These are phyloP conservation scores for Fusarium beomiforme DNA, from an alignment of 2,329 filamentous ascomycete species.

Conservation along the genomic window DNA sequence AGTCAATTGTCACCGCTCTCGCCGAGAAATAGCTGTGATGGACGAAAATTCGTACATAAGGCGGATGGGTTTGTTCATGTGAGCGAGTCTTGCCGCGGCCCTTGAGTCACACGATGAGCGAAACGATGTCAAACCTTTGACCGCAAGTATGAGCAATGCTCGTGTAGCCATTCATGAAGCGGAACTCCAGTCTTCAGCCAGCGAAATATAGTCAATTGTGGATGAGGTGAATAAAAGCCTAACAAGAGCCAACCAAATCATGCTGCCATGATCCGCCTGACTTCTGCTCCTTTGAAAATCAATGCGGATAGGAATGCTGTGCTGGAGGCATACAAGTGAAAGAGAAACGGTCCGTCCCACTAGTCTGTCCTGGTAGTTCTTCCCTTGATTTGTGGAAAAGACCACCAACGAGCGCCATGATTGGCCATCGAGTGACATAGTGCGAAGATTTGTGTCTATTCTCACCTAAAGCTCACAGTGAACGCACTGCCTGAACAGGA, in stretches of 20 bases:
- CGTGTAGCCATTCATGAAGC: conserved; percentile 30
- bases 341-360: conserved; percentile 45
- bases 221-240: conserved; percentile 29
- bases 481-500: conserved; percentile 32
- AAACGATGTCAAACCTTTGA: conserved; percentile 33
- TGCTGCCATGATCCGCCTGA: conserved; percentile 32
- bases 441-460: conserved; percentile 14
- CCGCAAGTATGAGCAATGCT: conserved; percentile 36
- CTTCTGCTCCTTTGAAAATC: conserved; percentile 15
- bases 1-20: conserved; percentile 24
- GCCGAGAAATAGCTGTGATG: conserved; percentile 6
- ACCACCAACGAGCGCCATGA: conserved; percentile 23
- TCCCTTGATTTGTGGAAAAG: conserved; percentile 13
- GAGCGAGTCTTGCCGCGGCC: conserved; percentile 27
- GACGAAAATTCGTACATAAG: conserved; percentile 26
- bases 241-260: conserved; percentile 35
- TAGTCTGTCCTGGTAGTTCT: conserved; percentile 28
- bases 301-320: conserved; percentile 12
- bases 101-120: conserved; percentile 36
- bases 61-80: conserved; percentile 35
- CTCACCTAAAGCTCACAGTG: background rate
- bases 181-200: conserved; percentile 25
- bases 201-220: conserved; percentile 12
- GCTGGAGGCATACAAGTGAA: conserved; percentile 17
- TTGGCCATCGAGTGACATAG: conserved; percentile 32